Conservation (phyloP, 441 rosid genomes). For the Iberis amara region DNA sequence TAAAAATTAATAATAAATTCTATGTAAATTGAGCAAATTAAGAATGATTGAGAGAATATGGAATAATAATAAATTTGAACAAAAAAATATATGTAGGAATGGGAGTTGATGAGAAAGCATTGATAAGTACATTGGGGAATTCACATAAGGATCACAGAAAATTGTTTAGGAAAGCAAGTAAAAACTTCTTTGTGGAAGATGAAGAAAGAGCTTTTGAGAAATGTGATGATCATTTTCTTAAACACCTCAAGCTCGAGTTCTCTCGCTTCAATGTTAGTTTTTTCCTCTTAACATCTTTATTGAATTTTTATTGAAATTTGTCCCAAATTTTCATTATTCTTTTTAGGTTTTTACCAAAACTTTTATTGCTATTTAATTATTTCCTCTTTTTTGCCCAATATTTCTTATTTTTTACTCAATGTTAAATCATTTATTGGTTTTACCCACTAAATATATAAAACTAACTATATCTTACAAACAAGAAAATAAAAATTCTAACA, state of each 20-base stretch:
- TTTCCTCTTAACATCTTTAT: not conserved
- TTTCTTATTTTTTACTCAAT: not conserved
- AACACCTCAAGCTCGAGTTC: conserved; percentile 69
- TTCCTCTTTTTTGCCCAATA: not conserved
- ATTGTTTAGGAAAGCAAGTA: conserved; percentile 45
- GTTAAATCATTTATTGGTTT: not conserved
- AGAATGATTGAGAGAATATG: not conserved
- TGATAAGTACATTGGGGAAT: conserved; percentile 51
- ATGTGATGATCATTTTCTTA: conserved; percentile 49
- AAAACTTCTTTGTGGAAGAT: conserved; percentile 56
- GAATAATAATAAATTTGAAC: too few species aligned
- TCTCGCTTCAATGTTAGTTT: conserved; percentile 62
- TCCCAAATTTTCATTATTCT: too few species aligned
- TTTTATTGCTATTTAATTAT: too few species aligned
- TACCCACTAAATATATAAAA: conserved; percentile 4
- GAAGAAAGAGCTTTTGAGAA: conserved; percentile 62
- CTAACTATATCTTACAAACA: not conserved
- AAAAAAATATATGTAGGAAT: conserved; percentile 37
- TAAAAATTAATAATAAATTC: too few species aligned
- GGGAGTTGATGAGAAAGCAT: conserved; percentile 73
- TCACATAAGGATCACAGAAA: conserved; percentile 51
- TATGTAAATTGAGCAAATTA: too few species aligned
- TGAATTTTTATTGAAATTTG: not conserved
- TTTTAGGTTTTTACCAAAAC: too few species aligned
- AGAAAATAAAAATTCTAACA: not conserved